phyloP scores from a whole-genome alignment of 495 filamentous ascomycete species.

The Entonaema liquescens region DNA sequence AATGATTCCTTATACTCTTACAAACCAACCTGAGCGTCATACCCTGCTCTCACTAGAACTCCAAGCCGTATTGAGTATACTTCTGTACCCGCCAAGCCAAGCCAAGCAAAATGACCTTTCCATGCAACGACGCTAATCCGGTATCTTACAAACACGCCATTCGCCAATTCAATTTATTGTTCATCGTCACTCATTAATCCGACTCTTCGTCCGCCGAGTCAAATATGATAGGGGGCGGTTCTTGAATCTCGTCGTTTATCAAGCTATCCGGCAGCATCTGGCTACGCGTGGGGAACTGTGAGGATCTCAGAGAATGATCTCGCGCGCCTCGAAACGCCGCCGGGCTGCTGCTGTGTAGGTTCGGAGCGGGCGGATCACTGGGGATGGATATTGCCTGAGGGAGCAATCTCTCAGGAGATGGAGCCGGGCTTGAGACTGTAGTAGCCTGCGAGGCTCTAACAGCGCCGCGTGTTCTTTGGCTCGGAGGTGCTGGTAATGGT shows the following conservation, averaged over 20 bases:
- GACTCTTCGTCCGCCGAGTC: slow-evolving; percentile 59
- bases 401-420: slow-evolving; percentile 45
- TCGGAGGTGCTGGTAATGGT: slow-evolving; percentile 17
- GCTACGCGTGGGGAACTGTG: slow-evolving; percentile 55
- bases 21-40: not conserved
- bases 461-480: slow-evolving; percentile 12
- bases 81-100: not conserved
- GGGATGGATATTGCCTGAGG: slow-evolving; percentile 28
- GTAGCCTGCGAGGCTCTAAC: slow-evolving; percentile 57
- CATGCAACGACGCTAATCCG: not conserved
- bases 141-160: not conserved
- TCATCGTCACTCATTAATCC: slow-evolving; percentile 16
- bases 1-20: not conserved
- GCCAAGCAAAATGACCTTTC: not conserved
- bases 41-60: not conserved
- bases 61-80: not conserved
- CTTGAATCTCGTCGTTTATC: slow-evolving; percentile 56
- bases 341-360: slow-evolving; percentile 35
- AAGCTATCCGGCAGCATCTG: slow-evolving; percentile 65
- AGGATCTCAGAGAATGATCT: slow-evolving; percentile 47
- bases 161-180: not conserved
- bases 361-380: slow-evolving; percentile 12
- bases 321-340: slow-evolving; percentile 22
- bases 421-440: slow-evolving; percentile 50
- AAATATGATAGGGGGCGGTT: slow-evolving; percentile 52